Percentiles rank a stretch among this genome's conserved stretches.
Evolutionary conservation across 2,329 filamentous ascomycete species (phyloP).

Genomic region (Xylaria sp.): DNA sequence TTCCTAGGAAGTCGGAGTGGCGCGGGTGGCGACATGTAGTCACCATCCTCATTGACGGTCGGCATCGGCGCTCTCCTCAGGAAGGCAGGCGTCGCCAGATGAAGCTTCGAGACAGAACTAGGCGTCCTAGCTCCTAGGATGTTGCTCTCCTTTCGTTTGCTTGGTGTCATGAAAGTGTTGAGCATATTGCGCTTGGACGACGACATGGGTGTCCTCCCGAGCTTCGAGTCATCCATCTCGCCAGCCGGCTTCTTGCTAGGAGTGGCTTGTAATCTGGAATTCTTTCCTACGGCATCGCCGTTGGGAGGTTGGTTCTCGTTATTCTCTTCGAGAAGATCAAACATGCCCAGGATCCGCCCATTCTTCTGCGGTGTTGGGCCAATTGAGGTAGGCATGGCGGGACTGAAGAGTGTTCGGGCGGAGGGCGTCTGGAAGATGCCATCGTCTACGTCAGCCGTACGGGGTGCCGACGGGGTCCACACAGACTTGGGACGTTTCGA

Average conservation of each 20-base stretch:
- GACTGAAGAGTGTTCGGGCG: constrained; percentile 68
- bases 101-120: constrained; percentile 62
- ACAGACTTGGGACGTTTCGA: constrained; percentile 61
- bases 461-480: constrained; percentile 60
- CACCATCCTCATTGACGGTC: constrained; percentile 65
- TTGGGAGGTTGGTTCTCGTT: constrained; percentile 62
- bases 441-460: constrained; percentile 45
- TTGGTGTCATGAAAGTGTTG: constrained; percentile 73
- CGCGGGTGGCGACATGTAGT: constrained; percentile 59
- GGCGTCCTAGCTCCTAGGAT: constrained; percentile 55
- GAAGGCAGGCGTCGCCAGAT: constrained; percentile 77
- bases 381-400: constrained; percentile 67
- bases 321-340: constrained; percentile 71
- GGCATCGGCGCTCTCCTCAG: constrained; percentile 65
- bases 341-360: constrained; percentile 79
- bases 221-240: constrained; percentile 48
- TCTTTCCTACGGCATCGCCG: constrained; percentile 52
- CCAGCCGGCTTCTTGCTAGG: constrained; percentile 55
- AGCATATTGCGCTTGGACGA: constrained; percentile 69
- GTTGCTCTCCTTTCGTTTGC: constrained; percentile 59
- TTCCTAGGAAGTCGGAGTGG: constrained; percentile 66
- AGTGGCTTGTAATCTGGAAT: constrained; percentile 52
- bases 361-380: constrained; percentile 84
- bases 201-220: constrained; percentile 63
- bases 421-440: constrained; percentile 64